phyloP scores from a whole-genome alignment of 768 basidiomycete species.

The Panaeolus papilionaceus region DNA sequence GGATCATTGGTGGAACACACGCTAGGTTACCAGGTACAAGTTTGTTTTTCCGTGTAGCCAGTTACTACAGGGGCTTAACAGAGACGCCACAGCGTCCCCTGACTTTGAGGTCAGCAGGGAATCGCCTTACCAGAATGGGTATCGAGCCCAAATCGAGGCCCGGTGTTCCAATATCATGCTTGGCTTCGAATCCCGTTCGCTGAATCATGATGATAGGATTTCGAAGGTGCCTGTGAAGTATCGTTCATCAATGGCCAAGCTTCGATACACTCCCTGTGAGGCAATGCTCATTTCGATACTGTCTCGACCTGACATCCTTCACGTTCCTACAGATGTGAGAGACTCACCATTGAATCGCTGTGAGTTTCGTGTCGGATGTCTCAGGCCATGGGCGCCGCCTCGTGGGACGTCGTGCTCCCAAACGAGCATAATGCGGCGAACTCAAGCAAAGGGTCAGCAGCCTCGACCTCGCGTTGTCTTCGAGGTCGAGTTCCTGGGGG shows the following conservation, averaged over 20 bases:
- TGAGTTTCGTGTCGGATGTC: background rate
- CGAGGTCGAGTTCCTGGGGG: background rate
- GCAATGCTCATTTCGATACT: background rate
- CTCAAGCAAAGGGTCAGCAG: background rate
- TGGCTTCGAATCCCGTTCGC: no score
- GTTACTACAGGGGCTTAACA: no score
- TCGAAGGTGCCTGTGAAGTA: no score
- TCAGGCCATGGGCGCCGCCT: background rate
- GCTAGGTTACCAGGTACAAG: background rate
- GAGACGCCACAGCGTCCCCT: no score
- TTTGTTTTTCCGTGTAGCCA: background rate
- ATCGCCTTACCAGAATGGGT: background rate
- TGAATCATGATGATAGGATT: no score
- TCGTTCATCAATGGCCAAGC: no score
- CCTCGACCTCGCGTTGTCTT: background rate
- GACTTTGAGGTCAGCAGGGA: background rate
- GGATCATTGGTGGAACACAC: background rate
- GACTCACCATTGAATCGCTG: background rate
- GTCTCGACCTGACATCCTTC: background rate
- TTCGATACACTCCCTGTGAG: background rate
- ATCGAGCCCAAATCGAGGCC: no score
- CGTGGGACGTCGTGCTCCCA: background rate
- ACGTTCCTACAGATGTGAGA: background rate
- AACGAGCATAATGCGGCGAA: background rate
- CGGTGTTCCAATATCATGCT: no score